These are phyloP conservation scores for Suillus alpinus DNA, from an alignment of 768 basidiomycete species.

Conservation along the genomic window DNA sequence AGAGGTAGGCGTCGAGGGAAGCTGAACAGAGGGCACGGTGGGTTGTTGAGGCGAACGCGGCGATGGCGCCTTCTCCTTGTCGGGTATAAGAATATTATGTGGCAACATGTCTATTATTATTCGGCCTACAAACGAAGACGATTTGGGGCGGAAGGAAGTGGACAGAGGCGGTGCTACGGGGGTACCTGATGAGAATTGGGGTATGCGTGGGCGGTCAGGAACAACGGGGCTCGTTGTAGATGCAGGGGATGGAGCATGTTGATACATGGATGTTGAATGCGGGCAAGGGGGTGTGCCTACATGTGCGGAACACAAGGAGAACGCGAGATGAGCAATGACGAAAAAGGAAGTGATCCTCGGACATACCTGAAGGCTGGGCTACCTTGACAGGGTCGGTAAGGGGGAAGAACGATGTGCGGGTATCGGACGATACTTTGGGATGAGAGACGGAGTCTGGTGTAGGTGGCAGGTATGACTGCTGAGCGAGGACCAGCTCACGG, in stretches of 20 bases:
- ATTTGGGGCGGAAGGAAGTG: constrained; percentile 17
- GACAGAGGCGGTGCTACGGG: constrained; percentile 6
- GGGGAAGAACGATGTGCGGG: constrained; percentile 26
- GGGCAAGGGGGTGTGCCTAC: constrained; percentile 23
- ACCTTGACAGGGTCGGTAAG: constrained; percentile 14
- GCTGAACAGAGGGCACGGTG: constrained; percentile 25
- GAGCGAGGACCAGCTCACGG: constrained; percentile 50
- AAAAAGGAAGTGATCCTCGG: constrained; percentile 11
- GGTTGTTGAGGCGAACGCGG: constrained; percentile 15
- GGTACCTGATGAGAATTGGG: constrained; percentile 17
- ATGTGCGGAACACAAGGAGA: constrained; percentile 16
- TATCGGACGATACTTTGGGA: constrained; percentile 18
- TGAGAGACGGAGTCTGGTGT: constrained; percentile 28
- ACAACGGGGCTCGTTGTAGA: constrained; percentile 17
- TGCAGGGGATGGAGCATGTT: constrained; percentile 26
- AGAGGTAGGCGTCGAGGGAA: constrained; percentile 23
- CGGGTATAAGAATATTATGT: constrained; percentile 30
- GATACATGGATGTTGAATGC: constrained; percentile 27
- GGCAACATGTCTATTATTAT: constrained; percentile 63
- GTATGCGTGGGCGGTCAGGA: constrained; percentile 29
- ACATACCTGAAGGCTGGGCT: constrained; percentile 17
- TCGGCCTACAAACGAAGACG: constrained; percentile 36
- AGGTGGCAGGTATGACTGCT: constrained; percentile 22
- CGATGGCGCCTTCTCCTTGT: constrained; percentile 17
- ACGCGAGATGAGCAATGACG: constrained; percentile 11